phyloP scores from a whole-genome alignment of 768 basidiomycete species.

The Gautieria morchelliformis region DNA sequence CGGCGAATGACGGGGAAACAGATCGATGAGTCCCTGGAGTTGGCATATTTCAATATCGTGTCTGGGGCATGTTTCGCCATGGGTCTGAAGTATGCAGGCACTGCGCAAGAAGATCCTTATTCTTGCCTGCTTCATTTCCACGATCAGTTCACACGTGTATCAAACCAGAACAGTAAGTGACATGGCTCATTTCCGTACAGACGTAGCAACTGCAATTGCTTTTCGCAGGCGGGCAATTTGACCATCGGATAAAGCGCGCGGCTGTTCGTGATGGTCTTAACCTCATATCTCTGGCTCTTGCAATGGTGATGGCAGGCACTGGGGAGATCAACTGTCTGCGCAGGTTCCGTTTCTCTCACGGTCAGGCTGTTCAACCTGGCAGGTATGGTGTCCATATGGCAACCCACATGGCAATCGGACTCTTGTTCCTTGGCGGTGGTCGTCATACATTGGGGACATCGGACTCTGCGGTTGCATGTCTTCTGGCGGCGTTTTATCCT shows the following conservation, averaged over 20 bases:
- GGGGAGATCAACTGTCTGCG: constrained; percentile 88
- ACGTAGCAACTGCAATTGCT: background rate
- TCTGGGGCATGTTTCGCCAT: constrained; percentile 89
- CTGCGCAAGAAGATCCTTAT: constrained; percentile 85
- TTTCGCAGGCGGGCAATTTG: constrained; percentile 59
- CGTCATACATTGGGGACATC: constrained; percentile 88
- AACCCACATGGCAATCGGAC: constrained; percentile 80
- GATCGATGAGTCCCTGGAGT: constrained; percentile 64
- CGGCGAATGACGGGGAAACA: constrained; percentile 27
- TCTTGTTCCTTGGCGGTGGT: constrained; percentile 90
- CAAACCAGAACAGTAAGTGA: constrained; percentile 55
- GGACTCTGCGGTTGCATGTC: constrained; percentile 81
- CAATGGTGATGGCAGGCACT: constrained; percentile 96
- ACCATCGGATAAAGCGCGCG: constrained; percentile 80
- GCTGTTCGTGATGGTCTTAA: constrained; percentile 84
- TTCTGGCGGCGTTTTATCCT: constrained; percentile 89
- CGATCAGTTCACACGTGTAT: constrained; percentile 66
- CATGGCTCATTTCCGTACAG: background rate
- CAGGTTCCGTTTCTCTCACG: constrained; percentile 81
- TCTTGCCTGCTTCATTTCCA: constrained; percentile 71
- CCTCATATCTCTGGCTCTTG: constrained; percentile 74
- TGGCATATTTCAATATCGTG: constrained; percentile 87
- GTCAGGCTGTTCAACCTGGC: constrained; percentile 48
- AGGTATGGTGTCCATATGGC: constrained; percentile 87
- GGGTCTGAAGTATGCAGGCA: constrained; percentile 89